phyloP scores from a whole-genome alignment of 75 land plant genomes.

The Pinus taeda region DNA sequence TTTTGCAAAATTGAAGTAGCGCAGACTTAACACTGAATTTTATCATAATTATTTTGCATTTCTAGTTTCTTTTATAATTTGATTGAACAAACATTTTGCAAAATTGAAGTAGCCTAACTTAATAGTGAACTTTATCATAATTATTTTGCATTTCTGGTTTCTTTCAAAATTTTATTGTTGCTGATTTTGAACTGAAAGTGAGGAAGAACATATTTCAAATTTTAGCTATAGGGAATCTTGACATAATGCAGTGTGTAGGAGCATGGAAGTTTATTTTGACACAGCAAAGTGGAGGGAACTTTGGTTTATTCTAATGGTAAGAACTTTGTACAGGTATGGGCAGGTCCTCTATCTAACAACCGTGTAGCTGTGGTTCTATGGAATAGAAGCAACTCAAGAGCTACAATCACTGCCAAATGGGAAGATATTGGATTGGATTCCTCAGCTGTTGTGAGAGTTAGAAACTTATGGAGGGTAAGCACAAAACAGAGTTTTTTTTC shows the following conservation, averaged over 20 bases:
- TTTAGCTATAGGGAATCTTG: not conserved
- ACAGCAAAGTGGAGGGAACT: too few relatives aligned
- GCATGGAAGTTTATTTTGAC: not conserved
- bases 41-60: too few relatives aligned
- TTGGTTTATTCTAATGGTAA: not conserved
- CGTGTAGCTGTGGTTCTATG: slow-evolving; percentile 24
- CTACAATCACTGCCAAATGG: slow-evolving; percentile 26
- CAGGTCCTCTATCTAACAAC: slow-evolving; percentile 36
- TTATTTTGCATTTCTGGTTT: too few relatives aligned
- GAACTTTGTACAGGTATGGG: slow-evolving; percentile 36
- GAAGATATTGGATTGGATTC: slow-evolving; percentile 23
- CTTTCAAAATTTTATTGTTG: not conserved
- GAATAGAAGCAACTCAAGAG: slow-evolving; percentile 23
- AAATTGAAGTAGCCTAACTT: too few relatives aligned
- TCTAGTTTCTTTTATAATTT: too few relatives aligned
- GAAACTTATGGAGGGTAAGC: slow-evolving; percentile 43
- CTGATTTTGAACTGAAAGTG: too few relatives aligned
- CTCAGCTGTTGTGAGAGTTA: slow-evolving; percentile 6
- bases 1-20: too few relatives aligned
- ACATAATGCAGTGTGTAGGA: not conserved
- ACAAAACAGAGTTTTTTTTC: not conserved
- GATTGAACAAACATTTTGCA: too few relatives aligned
- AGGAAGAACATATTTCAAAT: too few relatives aligned
- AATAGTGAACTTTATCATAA: too few relatives aligned
- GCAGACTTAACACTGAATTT: too few relatives aligned